These are phyloP conservation scores for Nemania sp. DNA, from an alignment of 2,329 filamentous ascomycete genomes.

Conservation along the genomic window DNA sequence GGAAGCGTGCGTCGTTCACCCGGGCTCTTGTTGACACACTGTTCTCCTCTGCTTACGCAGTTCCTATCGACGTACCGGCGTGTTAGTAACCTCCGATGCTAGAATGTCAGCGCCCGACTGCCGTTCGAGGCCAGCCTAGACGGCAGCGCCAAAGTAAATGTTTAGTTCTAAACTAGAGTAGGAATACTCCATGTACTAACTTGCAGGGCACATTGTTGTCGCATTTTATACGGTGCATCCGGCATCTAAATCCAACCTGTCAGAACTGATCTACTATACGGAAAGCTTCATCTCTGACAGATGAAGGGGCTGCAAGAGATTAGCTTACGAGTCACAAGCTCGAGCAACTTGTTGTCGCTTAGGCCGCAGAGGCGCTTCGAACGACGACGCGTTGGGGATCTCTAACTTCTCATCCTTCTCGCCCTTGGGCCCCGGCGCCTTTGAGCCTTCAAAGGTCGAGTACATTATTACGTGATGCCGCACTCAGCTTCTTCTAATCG, in stretches of 20 bases:
- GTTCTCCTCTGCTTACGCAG: slow-evolving; percentile 52
- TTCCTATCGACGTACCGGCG: slow-evolving; percentile 44
- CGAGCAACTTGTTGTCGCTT: slow-evolving; percentile 46
- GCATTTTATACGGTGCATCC: slow-evolving; percentile 57
- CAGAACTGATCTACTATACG: slow-evolving; percentile 20
- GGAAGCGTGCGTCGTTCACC: slow-evolving; percentile 50
- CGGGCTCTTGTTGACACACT: slow-evolving; percentile 53
- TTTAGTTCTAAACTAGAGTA: slow-evolving; percentile 8
- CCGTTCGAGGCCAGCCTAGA: slow-evolving; percentile 5
- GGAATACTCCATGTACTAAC: slow-evolving; percentile 34
- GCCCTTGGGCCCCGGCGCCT: slow-evolving; percentile 23
- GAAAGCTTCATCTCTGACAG: slow-evolving; percentile 1
- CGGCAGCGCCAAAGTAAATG: slow-evolving; percentile 6
- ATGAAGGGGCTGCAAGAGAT: neutral
- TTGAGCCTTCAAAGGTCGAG: slow-evolving; percentile 27
- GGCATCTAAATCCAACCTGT: slow-evolving; percentile 49
- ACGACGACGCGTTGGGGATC: slow-evolving; percentile 28
- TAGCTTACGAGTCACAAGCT: slow-evolving; percentile 53
- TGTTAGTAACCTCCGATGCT: slow-evolving; percentile 26
- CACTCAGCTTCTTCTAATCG: neutral
- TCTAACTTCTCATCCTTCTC: slow-evolving; percentile 30
- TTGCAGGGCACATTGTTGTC: slow-evolving; percentile 55
- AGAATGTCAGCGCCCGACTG: neutral
- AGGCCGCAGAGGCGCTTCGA: slow-evolving; percentile 41
- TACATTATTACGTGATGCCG: slow-evolving; percentile 27